phyloP scores from a whole-genome alignment of 768 basidiomycete genomes.

The Tephrocybe sp. region DNA sequence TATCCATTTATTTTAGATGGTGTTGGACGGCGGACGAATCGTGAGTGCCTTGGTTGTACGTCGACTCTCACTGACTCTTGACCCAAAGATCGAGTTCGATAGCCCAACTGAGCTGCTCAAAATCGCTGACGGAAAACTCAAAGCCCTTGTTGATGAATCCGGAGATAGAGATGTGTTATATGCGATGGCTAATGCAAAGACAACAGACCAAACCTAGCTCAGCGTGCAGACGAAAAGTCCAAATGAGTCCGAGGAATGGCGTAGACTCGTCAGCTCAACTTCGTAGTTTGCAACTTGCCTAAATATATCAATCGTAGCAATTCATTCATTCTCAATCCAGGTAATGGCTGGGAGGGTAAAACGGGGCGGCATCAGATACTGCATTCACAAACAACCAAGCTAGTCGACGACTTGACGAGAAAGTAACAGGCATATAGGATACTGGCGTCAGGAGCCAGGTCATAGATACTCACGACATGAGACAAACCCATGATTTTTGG shows the following conservation, averaged over 20 bases:
- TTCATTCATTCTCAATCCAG: too few species aligned
- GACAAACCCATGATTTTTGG: conserved; percentile 2
- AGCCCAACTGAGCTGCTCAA: conserved; percentile 49
- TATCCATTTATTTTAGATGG: conserved; percentile 40
- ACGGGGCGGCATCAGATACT: background rate
- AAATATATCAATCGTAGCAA: too few species aligned
- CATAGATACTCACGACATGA: conserved; percentile 11
- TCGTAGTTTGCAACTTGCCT: too few species aligned
- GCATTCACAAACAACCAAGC: conserved; percentile 9
- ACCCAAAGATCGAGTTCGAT: conserved; percentile 48
- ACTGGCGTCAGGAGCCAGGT: conserved; percentile 13
- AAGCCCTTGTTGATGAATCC: conserved; percentile 57
- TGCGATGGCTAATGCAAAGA: conserved; percentile 34
- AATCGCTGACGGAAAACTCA: conserved; percentile 47
- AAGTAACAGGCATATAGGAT: conserved; percentile 9
- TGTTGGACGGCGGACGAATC: conserved; percentile 53
- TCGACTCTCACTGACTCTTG: background rate
- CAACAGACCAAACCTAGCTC: background rate
- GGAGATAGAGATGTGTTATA: conserved; percentile 50
- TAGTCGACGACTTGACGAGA: conserved; percentile 5
- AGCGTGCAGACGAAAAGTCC: too few species aligned
- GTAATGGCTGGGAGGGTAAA: too few species aligned
- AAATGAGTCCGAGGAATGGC: too few species aligned
- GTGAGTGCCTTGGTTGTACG: conserved; percentile 24
- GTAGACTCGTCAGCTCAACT: too few species aligned